phyloP scores from a whole-genome alignment of 1,284 basidiomycete genomes.

The Austropuccinia psidii region DNA sequence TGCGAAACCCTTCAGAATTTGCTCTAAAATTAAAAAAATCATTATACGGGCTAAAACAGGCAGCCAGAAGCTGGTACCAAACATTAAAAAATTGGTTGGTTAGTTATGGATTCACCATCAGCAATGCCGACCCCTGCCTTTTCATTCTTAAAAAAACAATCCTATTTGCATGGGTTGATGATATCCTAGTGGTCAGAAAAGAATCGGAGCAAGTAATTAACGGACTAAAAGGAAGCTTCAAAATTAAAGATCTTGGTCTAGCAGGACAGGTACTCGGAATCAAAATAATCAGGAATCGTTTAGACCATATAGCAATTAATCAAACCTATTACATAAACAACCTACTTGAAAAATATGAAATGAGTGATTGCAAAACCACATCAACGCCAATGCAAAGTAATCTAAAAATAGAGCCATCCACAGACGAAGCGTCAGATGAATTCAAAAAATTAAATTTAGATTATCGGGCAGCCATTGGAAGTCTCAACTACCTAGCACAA shows the following conservation, averaged over 20 bases:
- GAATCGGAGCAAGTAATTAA: neutral
- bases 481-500: constrained; percentile 18
- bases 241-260: constrained; percentile 30
- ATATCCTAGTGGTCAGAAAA: constrained; percentile 13
- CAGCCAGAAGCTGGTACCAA: neutral
- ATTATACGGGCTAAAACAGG: constrained; percentile 6
- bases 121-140: neutral
- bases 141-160: neutral
- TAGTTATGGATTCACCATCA: neutral
- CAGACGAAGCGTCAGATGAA: constrained; percentile 3
- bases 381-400: constrained; percentile 31
- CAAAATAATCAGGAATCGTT: neutral
- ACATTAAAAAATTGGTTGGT: neutral
- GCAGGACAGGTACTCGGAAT: constrained; percentile 27
- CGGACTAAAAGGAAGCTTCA: neutral
- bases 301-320: neutral
- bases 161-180: constrained; percentile 24
- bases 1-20: constrained; percentile 6
- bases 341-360: neutral
- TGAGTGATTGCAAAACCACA: constrained; percentile 10
- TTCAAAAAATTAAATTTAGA: neutral
- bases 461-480: constrained; percentile 24
- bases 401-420: constrained; percentile 13
- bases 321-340: constrained; percentile 8
- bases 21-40: constrained; percentile 11